Percentiles rank a stretch among this genome's conserved stretches.
Conservation (phyloP, 2,329 filamentous ascomycete species). For the Colletotrichum agaves region DNA sequence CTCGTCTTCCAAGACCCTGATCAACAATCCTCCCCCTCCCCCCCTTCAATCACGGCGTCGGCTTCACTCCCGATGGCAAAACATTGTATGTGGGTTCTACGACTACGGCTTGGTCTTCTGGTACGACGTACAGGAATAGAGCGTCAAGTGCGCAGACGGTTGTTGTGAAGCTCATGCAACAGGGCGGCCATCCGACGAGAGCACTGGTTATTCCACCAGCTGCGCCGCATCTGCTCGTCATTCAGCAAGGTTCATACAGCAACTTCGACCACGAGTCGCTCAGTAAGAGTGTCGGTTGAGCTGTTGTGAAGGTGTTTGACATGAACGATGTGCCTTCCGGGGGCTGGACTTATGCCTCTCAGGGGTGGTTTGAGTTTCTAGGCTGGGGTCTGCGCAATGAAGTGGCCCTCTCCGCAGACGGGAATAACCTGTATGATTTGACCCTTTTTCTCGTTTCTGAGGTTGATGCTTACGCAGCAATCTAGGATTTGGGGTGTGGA, state of each 20-base stretch:
- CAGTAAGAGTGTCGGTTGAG: constrained; percentile 47
- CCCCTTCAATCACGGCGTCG: constrained; percentile 53
- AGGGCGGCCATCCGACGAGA: constrained; percentile 52
- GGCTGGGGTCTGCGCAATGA: constrained; percentile 67
- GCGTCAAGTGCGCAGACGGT: constrained; percentile 56
- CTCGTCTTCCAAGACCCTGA: constrained; percentile 50
- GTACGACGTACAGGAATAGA: constrained; percentile 62
- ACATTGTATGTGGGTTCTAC: constrained; percentile 53
- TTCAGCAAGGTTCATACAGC: constrained; percentile 52
- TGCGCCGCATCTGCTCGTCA: constrained; percentile 50
- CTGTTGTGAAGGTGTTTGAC: constrained; percentile 57
- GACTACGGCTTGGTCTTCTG: constrained; percentile 63
- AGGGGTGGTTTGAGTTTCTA: constrained; percentile 52
- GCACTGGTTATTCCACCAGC: constrained; percentile 49
- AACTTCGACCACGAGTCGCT: constrained; percentile 52
- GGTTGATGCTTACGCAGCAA: neutral
- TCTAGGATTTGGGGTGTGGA: constrained; percentile 61
- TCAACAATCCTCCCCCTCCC: constrained; percentile 47
- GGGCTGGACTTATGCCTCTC: constrained; percentile 52
- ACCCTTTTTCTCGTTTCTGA: neutral
- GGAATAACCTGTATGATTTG: constrained; percentile 42
- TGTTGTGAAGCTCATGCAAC: constrained; percentile 51
- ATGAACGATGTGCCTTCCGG: constrained; percentile 47
- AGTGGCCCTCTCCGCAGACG: constrained; percentile 67
- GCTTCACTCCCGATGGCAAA: constrained; percentile 51